Percentiles rank a stretch among this genome's conserved stretches.
These are phyloP conservation scores for Leishmania guyanensis DNA, from an alignment of 208 protist species.

Conservation along the genomic window DNA sequence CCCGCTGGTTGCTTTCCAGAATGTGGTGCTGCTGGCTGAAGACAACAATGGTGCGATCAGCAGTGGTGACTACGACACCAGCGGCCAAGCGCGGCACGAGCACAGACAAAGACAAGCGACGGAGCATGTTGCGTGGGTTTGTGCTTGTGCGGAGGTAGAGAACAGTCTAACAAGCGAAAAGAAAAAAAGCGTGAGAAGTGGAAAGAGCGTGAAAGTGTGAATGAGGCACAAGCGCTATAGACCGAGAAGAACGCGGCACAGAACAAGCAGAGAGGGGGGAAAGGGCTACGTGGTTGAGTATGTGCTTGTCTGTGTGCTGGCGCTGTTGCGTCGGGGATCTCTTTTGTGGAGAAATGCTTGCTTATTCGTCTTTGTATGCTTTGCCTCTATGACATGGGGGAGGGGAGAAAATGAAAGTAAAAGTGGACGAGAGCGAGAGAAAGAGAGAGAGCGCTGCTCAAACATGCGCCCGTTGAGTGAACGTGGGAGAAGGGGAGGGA, in stretches of 20 bases:
- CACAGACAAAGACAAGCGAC: constrained; percentile 36
- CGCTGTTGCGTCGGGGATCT: not conserved
- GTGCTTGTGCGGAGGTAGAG: constrained; percentile 5
- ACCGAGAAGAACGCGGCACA: not conserved
- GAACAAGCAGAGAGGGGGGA: not conserved
- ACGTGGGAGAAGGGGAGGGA: not conserved
- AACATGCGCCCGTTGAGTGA: not conserved
- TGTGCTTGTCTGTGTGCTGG: not conserved
- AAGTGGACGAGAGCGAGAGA: not conserved
- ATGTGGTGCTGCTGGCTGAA: constrained; percentile 89
- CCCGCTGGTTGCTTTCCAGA: constrained; percentile 87
- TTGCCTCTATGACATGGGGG: not conserved
- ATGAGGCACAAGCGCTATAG: too few species aligned
- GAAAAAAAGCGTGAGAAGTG: too few species aligned
- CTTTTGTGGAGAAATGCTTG: not conserved
- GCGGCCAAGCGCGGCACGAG: constrained; percentile 14
- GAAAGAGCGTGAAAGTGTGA: not conserved
- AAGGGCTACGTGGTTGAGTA: not conserved
- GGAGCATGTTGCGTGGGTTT: constrained; percentile 52
- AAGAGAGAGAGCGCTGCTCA: not conserved
- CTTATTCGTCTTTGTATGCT: not conserved
- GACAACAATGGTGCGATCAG: constrained; percentile 68
- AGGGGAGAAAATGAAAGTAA: not conserved
- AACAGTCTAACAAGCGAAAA: not conserved
- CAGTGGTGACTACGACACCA: constrained; percentile 18